A percentile compares a stretch with the other conserved stretches of the same genome.
Evolutionary conservation across 768 basidiomycete species (phyloP).

Genomic region (Mycena olivaceomarginata): DNA sequence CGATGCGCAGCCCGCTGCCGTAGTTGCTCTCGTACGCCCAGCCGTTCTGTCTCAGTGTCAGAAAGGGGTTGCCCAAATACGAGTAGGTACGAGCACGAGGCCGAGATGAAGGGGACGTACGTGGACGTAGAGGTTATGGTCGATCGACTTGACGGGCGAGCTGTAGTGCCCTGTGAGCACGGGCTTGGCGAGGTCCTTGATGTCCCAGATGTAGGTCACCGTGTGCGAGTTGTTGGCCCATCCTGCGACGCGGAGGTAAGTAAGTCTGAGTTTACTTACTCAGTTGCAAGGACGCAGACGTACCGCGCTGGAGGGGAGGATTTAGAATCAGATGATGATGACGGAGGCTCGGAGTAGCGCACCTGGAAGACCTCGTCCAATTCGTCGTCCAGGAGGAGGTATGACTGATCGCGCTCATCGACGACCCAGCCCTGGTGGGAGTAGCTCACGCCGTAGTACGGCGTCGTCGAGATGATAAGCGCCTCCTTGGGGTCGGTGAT

Average conservation of each 20-base stretch:
- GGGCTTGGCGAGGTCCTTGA: slow-evolving; percentile 50
- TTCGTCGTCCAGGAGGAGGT: slow-evolving; percentile 55
- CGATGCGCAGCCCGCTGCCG: slow-evolving; percentile 51
- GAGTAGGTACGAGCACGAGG: background rate
- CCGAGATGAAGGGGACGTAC: slow-evolving; percentile 1
- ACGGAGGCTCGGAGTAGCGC: background rate
- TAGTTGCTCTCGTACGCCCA: slow-evolving; percentile 55
- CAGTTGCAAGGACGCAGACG: background rate
- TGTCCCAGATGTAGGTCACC: slow-evolving; percentile 56
- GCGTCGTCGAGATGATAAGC: slow-evolving; percentile 51
- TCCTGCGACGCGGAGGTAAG: background rate
- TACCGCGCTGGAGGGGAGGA: slow-evolving; percentile 23
- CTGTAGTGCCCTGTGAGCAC: slow-evolving; percentile 53
- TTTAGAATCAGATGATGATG: too few species aligned
- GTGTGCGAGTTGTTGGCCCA: slow-evolving; percentile 47
- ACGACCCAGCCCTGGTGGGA: slow-evolving; percentile 58
- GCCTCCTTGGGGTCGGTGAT: slow-evolving; percentile 48
- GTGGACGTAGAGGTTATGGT: slow-evolving; percentile 54
- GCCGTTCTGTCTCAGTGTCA: slow-evolving; percentile 38
- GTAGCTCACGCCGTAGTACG: slow-evolving; percentile 55
- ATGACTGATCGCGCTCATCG: slow-evolving; percentile 51
- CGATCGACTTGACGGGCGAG: slow-evolving; percentile 49
- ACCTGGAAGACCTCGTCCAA: slow-evolving; percentile 46
- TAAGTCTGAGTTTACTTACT: too few species aligned
- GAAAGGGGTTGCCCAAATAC: background rate